Evolutionary conservation across 2,329 filamentous ascomycete genomes (phyloP).

Genomic region (Niveomyces coronatus): DNA sequence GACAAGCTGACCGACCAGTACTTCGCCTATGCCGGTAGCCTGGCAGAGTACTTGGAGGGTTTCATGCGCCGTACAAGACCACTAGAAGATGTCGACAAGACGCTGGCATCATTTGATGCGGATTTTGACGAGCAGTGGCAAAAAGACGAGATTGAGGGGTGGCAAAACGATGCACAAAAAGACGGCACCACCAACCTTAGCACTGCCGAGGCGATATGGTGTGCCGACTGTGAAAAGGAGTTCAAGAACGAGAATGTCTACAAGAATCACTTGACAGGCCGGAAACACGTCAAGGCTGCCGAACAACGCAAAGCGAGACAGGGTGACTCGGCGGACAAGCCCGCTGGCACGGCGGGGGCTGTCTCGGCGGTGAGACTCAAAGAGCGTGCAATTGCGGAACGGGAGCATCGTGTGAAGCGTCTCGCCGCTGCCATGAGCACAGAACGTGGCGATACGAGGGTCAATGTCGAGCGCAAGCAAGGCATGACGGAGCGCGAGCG

Average conservation of each 20-base stretch:
- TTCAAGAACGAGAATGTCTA: conserved; percentile 96
- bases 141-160: conserved; percentile 67
- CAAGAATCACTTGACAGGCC: conserved; percentile 76
- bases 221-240: conserved; percentile 82
- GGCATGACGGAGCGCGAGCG: conserved; percentile 97
- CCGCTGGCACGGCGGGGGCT: conserved; percentile 16
- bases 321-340: conserved; percentile 24
- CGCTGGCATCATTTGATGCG: conserved; percentile 64
- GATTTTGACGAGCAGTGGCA: conserved; percentile 83
- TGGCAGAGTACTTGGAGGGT: conserved; percentile 75
- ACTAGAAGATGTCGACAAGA: conserved; percentile 72
- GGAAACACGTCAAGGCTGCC: conserved; percentile 84
- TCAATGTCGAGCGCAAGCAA: conserved; percentile 92
- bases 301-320: conserved; percentile 48
- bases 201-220: conserved; percentile 65
- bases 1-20: conserved; percentile 91
- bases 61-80: conserved; percentile 81
- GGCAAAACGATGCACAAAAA: conserved; percentile 49
- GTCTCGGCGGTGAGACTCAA: conserved; percentile 53
- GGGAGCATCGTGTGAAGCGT: conserved; percentile 73
- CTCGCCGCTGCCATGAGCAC: conserved; percentile 75
- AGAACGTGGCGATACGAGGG: conserved; percentile 77
- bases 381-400: conserved; percentile 81
- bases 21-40: conserved; percentile 73
- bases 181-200: conserved; percentile 21